Base-by-base conservation (phyloP, 1,284 basidiomycete species). In the Moesziomyces sp. region DNA sequence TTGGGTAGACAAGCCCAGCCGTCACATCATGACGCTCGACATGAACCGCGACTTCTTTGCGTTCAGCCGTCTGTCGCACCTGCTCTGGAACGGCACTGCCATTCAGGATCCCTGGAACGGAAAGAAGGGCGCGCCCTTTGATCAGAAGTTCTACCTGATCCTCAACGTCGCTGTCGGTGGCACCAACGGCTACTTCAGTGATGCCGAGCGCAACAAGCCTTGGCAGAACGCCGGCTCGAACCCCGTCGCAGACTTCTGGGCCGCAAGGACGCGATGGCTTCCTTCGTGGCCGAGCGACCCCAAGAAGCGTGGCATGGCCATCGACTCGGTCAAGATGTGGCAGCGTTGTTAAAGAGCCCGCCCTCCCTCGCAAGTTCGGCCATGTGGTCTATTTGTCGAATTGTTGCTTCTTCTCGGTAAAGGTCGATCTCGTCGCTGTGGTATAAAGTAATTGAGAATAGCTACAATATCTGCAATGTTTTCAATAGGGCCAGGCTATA, bases 111-210 rank as follows among this genome's bases (percentile, higher is more conserved):
- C 77, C 6, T 79, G 77, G 77, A 21, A 28, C 11, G 53, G 47
- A 86, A 88, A 58, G 88, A 88, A 46, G 86, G 82, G 82, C 16
- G 91, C 93, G n/a, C 93, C 93, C 5, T 94, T 94, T 81, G 92
- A 94, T 85, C 90, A 93, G 86, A 91, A 88, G 16, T 94, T 94
- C 86, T 93, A 92, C 85, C 86, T 94, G 46, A 89, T 93, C 74
- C 85, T 94, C 79, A 88, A 92, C 82, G 88, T 94, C 53, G 92
- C 90, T 14, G 91, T 90, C 24, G 93, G 93, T 5, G 91, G 91
- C 10, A 93, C 61, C 51, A 58, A 64, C 34, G 61, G 93, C 23
- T 94, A 91, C 91, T 94, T 94, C 88, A 51, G 45, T 13, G 58
- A 71, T 24, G 14, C 91, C 18, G 92, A 94, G 80, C 46, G 58